These are phyloP conservation scores for Echria macrotheca DNA, from an alignment of 495 filamentous ascomycete genomes.

Conservation along the genomic window DNA sequence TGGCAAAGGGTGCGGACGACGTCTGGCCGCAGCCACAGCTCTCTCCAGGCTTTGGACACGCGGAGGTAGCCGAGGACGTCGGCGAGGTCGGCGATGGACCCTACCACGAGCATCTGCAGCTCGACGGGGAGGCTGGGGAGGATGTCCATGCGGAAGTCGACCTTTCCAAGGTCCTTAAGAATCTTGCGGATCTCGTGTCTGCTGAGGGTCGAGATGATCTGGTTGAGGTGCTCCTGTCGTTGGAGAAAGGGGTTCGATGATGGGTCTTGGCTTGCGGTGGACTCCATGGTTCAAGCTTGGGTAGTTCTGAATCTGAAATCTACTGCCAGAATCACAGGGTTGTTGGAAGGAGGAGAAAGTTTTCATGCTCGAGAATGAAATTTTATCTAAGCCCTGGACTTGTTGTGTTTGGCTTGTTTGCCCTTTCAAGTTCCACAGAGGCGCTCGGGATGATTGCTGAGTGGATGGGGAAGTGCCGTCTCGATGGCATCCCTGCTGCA, in stretches of 20 bases:
- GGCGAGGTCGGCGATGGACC: conserved; percentile 20
- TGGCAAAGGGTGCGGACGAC: conserved; percentile 15
- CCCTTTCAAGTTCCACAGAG: too few species aligned
- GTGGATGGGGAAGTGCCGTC: too few species aligned
- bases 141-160: conserved; percentile 22
- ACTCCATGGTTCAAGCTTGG: too few species aligned
- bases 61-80: conserved; percentile 20
- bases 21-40: conserved; percentile 18
- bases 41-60: conserved; percentile 33
- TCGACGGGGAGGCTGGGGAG: conserved; percentile 29
- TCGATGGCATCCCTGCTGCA: too few species aligned
- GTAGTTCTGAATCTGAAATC: too few species aligned
- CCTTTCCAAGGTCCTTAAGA: conserved; percentile 12
- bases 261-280: too few species aligned
- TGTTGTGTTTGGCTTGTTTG: too few species aligned
- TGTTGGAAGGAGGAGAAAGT: background rate
- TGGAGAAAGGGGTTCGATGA: background rate
- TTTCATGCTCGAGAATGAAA: background rate
- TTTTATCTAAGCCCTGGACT: background rate
- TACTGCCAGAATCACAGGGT: background rate
- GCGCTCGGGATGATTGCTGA: too few species aligned
- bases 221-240: background rate
- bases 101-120: conserved; percentile 21
- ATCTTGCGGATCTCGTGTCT: background rate
- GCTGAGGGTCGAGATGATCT: background rate